Evolutionary conservation across 441 rosid genomes (phyloP), one percentile per base, ranked within the genome.

Genomic region (Populus hybrid): DNA sequence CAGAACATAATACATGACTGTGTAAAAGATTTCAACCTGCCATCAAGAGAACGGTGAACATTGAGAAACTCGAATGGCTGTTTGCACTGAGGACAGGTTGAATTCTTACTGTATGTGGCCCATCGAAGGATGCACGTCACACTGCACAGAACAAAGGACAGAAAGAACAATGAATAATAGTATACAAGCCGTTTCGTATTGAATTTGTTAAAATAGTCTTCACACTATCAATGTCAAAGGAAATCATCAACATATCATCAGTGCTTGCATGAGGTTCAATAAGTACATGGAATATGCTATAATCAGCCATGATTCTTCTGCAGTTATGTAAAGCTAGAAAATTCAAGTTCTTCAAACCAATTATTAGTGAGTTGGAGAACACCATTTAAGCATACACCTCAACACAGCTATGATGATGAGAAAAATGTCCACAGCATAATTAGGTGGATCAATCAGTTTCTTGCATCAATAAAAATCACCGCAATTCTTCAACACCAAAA

Each of bases 81-180:
- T 77, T 95, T 95, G 77, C 98, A 95, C 83, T 95, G 97, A 80
- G 99, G 99, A 70, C 99, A 95, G 8, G 87, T 90, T 28, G 88
- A 92, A 23, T 83, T 86, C 86, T 89, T 81, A 80, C 80, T 85
- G 78, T 86, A 92, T 7, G 97, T 88, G n/a, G 93, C 98, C 98
- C 99, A 94, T 10, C 85, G 97, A 67, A 95, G 97, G 75, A 94
- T 94, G 80, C 99, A 94, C 0, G 87, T 91, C 83, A 89, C 97
- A 82, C 99, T 94, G 84, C 81, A 84, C 12, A 77, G 67, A 85
- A 78, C 26, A 85, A 76, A 72, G 35, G 83, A 65, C 34, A 30
- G 32, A 28, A 24, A 77, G 69, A 76, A 28, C 73, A 71, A 69
- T 85, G 30, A 82, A 35, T 35, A 66, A 36, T 26, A 24, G 46